Conservation (phyloP, 1,284 basidiomycete genomes). For the Cutaneotrichosporon cavernicola region DNA sequence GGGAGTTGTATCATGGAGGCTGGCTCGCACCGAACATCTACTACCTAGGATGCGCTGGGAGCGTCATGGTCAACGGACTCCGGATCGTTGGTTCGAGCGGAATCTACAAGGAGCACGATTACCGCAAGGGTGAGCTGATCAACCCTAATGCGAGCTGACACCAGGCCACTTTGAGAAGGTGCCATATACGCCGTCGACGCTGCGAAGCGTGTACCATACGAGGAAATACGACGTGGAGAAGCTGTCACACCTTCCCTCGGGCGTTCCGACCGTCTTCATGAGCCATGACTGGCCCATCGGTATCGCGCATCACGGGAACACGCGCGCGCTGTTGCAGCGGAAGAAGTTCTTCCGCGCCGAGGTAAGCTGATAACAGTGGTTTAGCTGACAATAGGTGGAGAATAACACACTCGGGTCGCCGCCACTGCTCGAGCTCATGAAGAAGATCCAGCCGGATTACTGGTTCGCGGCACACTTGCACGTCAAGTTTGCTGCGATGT, state of each 20-base stretch:
- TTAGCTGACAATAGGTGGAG: conserved; percentile 53
- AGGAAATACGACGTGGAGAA: conserved; percentile 80
- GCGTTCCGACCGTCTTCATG: conserved; percentile 65
- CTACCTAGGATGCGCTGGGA: conserved; percentile 89
- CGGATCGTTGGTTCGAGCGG: conserved; percentile 87
- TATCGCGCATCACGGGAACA: conserved; percentile 80
- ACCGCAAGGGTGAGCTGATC: conserved; percentile 63
- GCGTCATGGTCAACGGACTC: conserved; percentile 79
- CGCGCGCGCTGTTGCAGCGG: conserved; percentile 63
- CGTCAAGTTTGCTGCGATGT: conserved; percentile 71
- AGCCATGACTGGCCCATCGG: conserved; percentile 96
- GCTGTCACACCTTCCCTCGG: conserved; percentile 57
- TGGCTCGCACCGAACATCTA: conserved; percentile 98
- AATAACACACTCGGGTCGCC: conserved; percentile 80
- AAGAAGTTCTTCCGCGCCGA: conserved; percentile 84
- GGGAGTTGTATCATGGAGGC: conserved; percentile 95
- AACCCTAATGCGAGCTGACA: not conserved
- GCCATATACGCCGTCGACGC: conserved; percentile 62
- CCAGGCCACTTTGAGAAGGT: conserved; percentile 59
- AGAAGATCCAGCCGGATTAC: conserved; percentile 73
- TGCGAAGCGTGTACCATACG: conserved; percentile 88
- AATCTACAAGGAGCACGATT: conserved; percentile 85
- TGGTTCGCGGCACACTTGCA: conserved; percentile 98
- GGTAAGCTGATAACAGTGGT: conserved; percentile 29
- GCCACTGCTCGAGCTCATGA: conserved; percentile 76